phyloP scores from a whole-genome alignment of 2,329 filamentous ascomycete genomes.

The Pseudogymnoascus sp. region DNA sequence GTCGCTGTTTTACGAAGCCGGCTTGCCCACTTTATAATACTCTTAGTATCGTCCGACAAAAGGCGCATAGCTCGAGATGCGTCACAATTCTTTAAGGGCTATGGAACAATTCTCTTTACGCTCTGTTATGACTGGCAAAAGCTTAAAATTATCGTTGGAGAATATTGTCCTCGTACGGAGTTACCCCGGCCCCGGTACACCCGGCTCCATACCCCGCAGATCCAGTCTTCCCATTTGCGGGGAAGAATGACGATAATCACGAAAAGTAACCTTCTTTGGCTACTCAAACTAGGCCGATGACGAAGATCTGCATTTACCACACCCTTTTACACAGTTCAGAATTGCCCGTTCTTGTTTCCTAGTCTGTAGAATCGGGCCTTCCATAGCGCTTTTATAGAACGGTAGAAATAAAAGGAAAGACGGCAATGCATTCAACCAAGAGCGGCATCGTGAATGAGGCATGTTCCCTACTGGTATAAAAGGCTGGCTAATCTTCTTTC shows the following conservation, averaged over 20 bases:
- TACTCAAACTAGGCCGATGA: background rate
- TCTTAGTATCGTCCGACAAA: no score
- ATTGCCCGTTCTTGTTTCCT: background rate
- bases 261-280: background rate
- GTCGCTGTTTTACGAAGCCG: no score
- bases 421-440: background rate
- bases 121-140: background rate
- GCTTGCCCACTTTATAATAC: background rate
- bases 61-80: background rate
- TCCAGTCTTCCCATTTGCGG: background rate
- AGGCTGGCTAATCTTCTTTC: background rate
- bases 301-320: background rate
- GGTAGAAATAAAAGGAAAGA: background rate
- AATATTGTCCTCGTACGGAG: background rate
- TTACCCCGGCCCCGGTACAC: background rate
- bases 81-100: background rate
- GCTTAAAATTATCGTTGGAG: background rate
- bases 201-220: background rate
- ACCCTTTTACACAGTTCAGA: background rate
- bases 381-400: background rate
- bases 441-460: background rate
- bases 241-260: background rate
- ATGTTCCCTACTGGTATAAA: background rate
- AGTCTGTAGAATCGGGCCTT: background rate
- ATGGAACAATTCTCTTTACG: background rate